These are phyloP conservation scores for Anisodus tanguticus DNA, from an alignment of 257 asterid genomes.

Conservation along the genomic window DNA sequence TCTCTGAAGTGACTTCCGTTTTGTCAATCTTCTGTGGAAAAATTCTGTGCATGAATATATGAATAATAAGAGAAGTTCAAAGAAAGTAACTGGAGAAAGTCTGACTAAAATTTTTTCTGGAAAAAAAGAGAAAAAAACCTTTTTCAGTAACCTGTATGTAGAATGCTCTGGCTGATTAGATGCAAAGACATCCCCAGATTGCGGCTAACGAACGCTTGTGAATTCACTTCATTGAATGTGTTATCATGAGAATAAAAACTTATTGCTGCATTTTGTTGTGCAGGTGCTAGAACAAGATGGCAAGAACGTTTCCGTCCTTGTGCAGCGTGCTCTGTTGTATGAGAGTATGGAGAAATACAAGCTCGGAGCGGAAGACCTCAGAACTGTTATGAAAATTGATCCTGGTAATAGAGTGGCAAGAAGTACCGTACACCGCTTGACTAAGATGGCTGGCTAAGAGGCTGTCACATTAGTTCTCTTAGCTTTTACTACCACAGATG, in stretches of 20 bases:
- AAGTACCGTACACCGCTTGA: slow-evolving; percentile 89
- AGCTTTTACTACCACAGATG: slow-evolving; percentile 12
- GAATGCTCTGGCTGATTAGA: slow-evolving; percentile 1
- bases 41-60: neutral
- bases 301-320: slow-evolving; percentile 65
- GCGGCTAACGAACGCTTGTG: too few species aligned
- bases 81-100: neutral
- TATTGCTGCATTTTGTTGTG: slow-evolving; percentile 37
- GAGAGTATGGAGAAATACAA: slow-evolving; percentile 98
- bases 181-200: neutral
- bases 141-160: too few species aligned
- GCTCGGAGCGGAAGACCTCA: slow-evolving; percentile 97
- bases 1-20: neutral
- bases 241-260: slow-evolving; percentile 7
- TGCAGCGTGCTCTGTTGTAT: slow-evolving; percentile 91
- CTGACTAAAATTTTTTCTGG: neutral
- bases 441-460: slow-evolving; percentile 76
- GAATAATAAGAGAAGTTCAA: neutral
- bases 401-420: slow-evolving; percentile 87
- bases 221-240: too few species aligned
- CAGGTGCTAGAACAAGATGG: slow-evolving; percentile 75
- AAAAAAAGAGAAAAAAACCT: neutral
- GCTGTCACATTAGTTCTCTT: slow-evolving; percentile 19
- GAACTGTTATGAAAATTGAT: slow-evolving; percentile 90
- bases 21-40: neutral